A percentile compares a stretch with the other conserved stretches of the same genome.
Conservation (phyloP, 164 flowering plant genomes). For the Chloranthus sessilifolius region DNA sequence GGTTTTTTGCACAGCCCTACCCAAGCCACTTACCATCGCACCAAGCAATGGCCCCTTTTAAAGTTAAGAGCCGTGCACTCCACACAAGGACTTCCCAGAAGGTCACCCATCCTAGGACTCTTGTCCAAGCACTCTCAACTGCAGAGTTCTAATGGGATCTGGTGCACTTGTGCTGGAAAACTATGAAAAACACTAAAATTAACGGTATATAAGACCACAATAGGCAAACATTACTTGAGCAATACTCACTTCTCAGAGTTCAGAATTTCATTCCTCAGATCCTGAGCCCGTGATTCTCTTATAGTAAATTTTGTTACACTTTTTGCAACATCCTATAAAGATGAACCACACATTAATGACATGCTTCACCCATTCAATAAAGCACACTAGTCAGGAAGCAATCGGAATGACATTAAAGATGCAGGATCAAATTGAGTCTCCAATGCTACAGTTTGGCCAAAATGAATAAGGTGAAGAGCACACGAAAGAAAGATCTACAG, state of each 20-base stretch:
- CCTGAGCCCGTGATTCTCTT: conserved; percentile 89
- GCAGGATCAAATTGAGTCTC: background rate
- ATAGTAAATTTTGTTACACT: conserved; percentile 84
- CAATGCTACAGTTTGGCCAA: background rate
- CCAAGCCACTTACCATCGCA: no score
- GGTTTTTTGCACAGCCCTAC: no score
- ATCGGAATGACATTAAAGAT: background rate
- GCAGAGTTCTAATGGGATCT: no score
- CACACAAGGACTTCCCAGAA: no score
- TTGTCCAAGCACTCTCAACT: no score
- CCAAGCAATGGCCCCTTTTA: no score
- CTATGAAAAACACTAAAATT: no score
- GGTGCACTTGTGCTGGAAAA: no score
- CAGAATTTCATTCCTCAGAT: conserved; percentile 89
- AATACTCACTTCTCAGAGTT: conserved; percentile 89
- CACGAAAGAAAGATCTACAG: background rate
- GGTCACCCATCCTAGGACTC: no score
- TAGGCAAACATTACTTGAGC: background rate
- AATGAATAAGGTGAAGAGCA: background rate
- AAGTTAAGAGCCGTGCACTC: no score
- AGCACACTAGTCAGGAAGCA: conserved; percentile 2
- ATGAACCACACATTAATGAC: background rate
- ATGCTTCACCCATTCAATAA: conserved; percentile 85
- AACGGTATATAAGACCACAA: background rate
- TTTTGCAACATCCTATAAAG: conserved; percentile 71